Base-by-base conservation (phyloP, 1,284 basidiomycete genomes). In the Microbotryomycetes sp. region DNA sequence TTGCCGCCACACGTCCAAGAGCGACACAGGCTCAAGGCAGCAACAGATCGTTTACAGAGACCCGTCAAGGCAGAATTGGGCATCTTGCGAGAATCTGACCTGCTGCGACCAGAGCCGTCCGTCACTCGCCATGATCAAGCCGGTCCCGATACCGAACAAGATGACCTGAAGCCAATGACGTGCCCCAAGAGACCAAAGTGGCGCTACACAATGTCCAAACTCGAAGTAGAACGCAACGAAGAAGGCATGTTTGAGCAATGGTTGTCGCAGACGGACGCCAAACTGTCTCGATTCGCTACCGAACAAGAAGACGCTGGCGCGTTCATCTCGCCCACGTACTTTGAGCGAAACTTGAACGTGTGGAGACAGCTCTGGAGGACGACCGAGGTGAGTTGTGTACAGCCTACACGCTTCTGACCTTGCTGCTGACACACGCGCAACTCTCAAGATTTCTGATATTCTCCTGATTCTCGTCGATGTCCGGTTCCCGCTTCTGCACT, bases 321-420 rank as follows among this genome's bases (percentile, higher is more conserved):
- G 5, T 16, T 45, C 47, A 41, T 35, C 3, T 85, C 86, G 9
- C 82, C 86, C 1, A 86, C 87, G 0, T 86, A 87, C 73, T 94
- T 85, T 73, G 91, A 94, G 75, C 82, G 88, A 30, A 94, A 94
- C 74, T 72, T 93, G 26, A 88, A 93, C 74, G 91, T 94, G 5
- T 94, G 90, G 90, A 78, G 91, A 65, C 91, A 94, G 76, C 76
- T 93, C 83, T 89, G 76, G 73, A 59, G 73, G 11, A 71, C 72
- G 13, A 56, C 60, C 31, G 73, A 73, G 71, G 85, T 81, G 23
- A 41, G 35, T 9, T n/a, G n/a, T n/a, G n/a, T n/a, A n/a, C n/a
- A n/a, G n/a, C n/a, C n/a, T n/a, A n/a, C n/a, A n/a, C n/a, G n/a
- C n/a, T n/a, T n/a, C n/a, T n/a, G n/a, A n/a, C n/a, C n/a, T n/a